A percentile compares a stretch with the other conserved stretches of the same genome.
Conservation (phyloP, 2,329 filamentous ascomycete species). For the Anthostomella pinea region DNA sequence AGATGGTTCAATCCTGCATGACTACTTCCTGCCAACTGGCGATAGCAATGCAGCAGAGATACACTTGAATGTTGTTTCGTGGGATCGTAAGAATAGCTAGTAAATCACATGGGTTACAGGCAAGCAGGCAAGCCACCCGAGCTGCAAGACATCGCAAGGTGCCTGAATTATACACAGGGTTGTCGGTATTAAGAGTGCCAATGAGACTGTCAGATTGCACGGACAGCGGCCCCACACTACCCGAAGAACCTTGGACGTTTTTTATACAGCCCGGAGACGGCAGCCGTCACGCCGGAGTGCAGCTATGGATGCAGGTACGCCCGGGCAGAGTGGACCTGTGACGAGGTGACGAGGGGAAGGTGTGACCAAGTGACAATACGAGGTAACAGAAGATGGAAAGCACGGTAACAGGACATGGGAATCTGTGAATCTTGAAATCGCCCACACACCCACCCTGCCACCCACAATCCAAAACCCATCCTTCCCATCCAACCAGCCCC, state of each 20-base stretch:
- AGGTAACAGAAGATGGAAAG: no score
- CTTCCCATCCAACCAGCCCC: background rate
- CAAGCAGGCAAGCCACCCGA: background rate
- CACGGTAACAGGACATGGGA: no score
- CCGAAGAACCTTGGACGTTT: constrained; percentile 4
- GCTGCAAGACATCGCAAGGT: constrained; percentile 25
- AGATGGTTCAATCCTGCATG: no score
- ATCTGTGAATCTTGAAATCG: no score
- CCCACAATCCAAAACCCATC: background rate
- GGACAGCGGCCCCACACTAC: background rate
- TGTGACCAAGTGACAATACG: background rate
- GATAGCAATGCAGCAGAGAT: no score
- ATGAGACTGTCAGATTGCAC: constrained; percentile 11
- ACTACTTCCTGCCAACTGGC: no score
- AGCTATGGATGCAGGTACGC: constrained; percentile 29
- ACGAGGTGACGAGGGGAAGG: background rate
- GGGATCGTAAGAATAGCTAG: no score
- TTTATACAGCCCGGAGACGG: constrained; percentile 25
- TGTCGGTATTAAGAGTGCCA: constrained; percentile 14
- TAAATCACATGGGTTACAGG: no score
- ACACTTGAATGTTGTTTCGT: no score
- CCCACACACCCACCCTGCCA: no score
- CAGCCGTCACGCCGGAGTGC: constrained; percentile 33
- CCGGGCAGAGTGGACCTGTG: background rate
- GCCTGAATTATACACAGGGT: constrained; percentile 2